A percentile compares a stretch with the other conserved stretches of the same genome.
phyloP scores from a whole-genome alignment of 2,329 filamentous ascomycete genomes.

The Lithohypha guttulata region DNA sequence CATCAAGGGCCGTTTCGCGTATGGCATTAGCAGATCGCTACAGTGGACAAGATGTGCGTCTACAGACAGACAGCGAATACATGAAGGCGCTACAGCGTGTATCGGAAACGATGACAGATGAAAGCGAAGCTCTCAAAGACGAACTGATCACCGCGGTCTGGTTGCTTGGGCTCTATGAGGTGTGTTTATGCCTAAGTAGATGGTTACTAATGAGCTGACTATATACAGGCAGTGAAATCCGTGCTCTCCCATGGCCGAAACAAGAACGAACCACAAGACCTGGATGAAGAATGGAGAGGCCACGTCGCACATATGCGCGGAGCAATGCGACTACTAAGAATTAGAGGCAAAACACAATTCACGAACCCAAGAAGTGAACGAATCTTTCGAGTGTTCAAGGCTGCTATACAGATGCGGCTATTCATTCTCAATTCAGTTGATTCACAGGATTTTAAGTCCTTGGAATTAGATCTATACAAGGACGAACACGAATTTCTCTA shows the following conservation, averaged over 20 bases:
- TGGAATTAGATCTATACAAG: constrained; percentile 19
- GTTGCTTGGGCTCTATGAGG: constrained; percentile 20
- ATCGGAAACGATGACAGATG: constrained; percentile 13
- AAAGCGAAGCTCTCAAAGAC: constrained; percentile 16
- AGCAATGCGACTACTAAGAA: constrained; percentile 18
- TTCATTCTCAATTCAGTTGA: constrained; percentile 19
- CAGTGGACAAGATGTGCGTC: constrained; percentile 17
- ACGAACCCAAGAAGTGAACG: constrained; percentile 16
- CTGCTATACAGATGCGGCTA: constrained; percentile 21
- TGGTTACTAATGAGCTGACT: background rate
- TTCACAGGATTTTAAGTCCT: constrained; percentile 17
- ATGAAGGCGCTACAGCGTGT: constrained; percentile 14
- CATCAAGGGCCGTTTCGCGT: constrained; percentile 19
- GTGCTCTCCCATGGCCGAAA: constrained; percentile 15
- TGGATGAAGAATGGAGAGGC: constrained; percentile 19
- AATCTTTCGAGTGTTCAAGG: constrained; percentile 20
- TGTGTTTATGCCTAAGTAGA: background rate
- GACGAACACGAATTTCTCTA: constrained; percentile 21
- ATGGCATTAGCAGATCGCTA: constrained; percentile 20
- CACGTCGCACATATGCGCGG: constrained; percentile 19
- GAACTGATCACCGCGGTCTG: constrained; percentile 19
- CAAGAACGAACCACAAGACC: background rate
- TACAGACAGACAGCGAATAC: constrained; percentile 18
- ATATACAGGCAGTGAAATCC: constrained; percentile 14
- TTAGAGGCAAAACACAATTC: constrained; percentile 18